These are phyloP conservation scores for Arthroderma sp. DNA, from an alignment of 2,329 filamentous ascomycete genomes.

Conservation along the genomic window DNA sequence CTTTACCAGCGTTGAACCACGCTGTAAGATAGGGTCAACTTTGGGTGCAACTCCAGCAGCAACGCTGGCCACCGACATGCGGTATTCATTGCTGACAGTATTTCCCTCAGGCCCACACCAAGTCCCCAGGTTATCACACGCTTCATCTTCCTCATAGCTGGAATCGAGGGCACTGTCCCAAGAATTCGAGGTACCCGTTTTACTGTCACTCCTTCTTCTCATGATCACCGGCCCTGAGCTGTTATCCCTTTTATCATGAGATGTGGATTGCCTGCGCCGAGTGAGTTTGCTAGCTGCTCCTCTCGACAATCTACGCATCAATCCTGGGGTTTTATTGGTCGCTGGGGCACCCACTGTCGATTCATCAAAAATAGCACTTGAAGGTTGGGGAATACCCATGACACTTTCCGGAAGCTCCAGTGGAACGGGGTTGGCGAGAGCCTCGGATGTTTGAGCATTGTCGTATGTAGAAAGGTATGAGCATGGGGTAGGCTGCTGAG, in stretches of 20 bases:
- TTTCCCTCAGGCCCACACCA: conserved; percentile 29
- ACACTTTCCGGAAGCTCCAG: conserved; percentile 65
- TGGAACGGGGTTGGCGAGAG: conserved; percentile 33
- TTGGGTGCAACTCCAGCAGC: conserved; percentile 45
- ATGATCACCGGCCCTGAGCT: conserved; percentile 83
- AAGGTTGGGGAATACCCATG: conserved; percentile 30
- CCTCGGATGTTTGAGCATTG: conserved; percentile 5
- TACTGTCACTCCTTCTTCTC: conserved; percentile 79
- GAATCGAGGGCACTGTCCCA: conserved; percentile 31
- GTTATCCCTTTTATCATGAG: conserved; percentile 64
- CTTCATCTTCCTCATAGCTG: conserved; percentile 34
- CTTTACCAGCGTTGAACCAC: conserved; percentile 67
- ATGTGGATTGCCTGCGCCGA: conserved; percentile 64
- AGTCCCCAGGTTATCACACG: conserved; percentile 31
- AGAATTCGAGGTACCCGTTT: conserved; percentile 48
- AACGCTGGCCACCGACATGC: conserved; percentile 21
- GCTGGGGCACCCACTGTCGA: not conserved
- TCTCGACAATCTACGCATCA: conserved; percentile 78
- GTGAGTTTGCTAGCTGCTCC: conserved; percentile 57
- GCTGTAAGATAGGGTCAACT: conserved; percentile 61
- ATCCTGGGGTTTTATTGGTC: conserved; percentile 41
- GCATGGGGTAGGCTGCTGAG: conserved; percentile 13
- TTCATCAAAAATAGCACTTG: not conserved
- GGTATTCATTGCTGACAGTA: conserved; percentile 25
- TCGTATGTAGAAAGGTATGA: conserved; percentile 16